Conservation (phyloP, 257 asterid genomes). For the Knoxia roxburghii region DNA sequence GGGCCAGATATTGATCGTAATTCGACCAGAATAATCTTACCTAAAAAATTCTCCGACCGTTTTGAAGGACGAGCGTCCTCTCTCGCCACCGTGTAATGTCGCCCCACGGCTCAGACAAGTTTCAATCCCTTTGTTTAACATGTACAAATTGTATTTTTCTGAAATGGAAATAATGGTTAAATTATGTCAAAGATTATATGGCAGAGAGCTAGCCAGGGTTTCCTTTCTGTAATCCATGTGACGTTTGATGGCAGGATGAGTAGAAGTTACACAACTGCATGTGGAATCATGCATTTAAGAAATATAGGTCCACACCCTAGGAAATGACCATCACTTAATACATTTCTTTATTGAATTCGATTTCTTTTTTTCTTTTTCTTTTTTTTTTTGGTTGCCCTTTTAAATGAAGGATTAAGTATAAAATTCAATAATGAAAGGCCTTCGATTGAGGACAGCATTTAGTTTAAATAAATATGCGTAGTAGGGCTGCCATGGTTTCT, state of each 20-base stretch:
- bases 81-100: no score
- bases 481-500: background rate
- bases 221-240: conserved; percentile 25
- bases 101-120: no score
- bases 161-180: no score
- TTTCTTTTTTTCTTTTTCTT: background rate
- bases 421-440: no score
- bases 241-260: conserved; percentile 16
- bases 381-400: no score
- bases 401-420: no score
- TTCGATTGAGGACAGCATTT: background rate
- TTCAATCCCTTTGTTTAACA: conserved; percentile 3
- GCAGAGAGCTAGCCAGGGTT: background rate
- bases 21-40: no score
- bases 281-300: conserved; percentile 10
- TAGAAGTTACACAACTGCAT: conserved; percentile 19
- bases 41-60: no score
- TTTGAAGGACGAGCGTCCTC: no score
- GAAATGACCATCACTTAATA: conserved; percentile 3
- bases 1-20: no score
- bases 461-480: background rate
- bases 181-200: background rate
- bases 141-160: no score
- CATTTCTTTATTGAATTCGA: conserved; percentile 3
- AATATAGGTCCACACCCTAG: background rate